Percentiles rank a stretch among this genome's conserved stretches.
These are phyloP conservation scores for Leptodontidium sp. DNA, from an alignment of 2,329 filamentous ascomycete genomes.

Conservation along the genomic window DNA sequence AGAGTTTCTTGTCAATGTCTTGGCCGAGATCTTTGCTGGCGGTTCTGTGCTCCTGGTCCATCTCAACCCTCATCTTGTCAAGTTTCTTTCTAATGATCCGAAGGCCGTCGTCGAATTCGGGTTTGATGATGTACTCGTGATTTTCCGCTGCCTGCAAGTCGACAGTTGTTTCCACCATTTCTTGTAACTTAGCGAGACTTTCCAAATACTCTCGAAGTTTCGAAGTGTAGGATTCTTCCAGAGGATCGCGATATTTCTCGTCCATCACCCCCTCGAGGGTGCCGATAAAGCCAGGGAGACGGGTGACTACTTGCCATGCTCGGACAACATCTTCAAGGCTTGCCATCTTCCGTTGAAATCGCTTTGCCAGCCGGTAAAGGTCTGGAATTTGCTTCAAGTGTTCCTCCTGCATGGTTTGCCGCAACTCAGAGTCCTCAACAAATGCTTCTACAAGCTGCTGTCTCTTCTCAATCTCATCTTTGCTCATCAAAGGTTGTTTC, in stretches of 20 bases:
- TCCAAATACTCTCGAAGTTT: slow-evolving; percentile 81
- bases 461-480: slow-evolving; percentile 85
- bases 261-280: slow-evolving; percentile 96
- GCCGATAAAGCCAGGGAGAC: slow-evolving; percentile 86
- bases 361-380: slow-evolving; percentile 90
- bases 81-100: slow-evolving; percentile 90
- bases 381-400: slow-evolving; percentile 94
- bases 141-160: slow-evolving; percentile 95
- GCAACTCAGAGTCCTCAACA: slow-evolving; percentile 87
- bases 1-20: slow-evolving; percentile 98
- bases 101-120: slow-evolving; percentile 92
- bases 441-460: slow-evolving; percentile 97
- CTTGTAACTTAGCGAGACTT: slow-evolving; percentile 84
- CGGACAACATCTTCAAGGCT: slow-evolving; percentile 95
- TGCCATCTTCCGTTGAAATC: slow-evolving; percentile 90
- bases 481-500: slow-evolving; percentile 95
- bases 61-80: slow-evolving; percentile 82
- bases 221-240: slow-evolving; percentile 86
- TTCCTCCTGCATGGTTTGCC: slow-evolving; percentile 96
- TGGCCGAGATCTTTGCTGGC: slow-evolving; percentile 85
- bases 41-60: slow-evolving; percentile 80
- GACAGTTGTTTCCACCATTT: slow-evolving; percentile 99
- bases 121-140: slow-evolving; percentile 98
- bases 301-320: slow-evolving; percentile 93
- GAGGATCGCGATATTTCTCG: slow-evolving; percentile 85